These are phyloP conservation scores for Fraxinus ornus DNA, from an alignment of 305 asterid species.

Conservation along the genomic window DNA sequence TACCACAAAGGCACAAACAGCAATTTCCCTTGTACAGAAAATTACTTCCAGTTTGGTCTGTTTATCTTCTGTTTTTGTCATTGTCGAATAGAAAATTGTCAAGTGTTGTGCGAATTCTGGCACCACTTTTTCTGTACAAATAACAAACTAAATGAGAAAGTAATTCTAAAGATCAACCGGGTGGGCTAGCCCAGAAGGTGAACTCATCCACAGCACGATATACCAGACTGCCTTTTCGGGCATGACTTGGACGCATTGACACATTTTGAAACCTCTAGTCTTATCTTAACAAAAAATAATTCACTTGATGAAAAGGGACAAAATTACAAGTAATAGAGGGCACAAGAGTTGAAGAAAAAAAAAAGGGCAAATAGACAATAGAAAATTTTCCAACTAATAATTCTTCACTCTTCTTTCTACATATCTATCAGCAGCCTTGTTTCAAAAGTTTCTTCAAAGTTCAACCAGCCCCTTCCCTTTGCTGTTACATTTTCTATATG, in stretches of 20 bases:
- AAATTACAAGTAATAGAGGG: slow-evolving; percentile 21
- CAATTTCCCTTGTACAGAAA: too few relatives aligned
- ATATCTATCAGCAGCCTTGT: not conserved
- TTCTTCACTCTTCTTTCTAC: slow-evolving; percentile 19
- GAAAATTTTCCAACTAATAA: slow-evolving; percentile 27
- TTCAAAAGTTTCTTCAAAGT: not conserved
- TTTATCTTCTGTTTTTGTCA: too few relatives aligned
- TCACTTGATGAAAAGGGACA: slow-evolving; percentile 30
- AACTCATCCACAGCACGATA: not conserved
- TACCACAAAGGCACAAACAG: too few relatives aligned
- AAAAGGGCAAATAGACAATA: slow-evolving; percentile 18
- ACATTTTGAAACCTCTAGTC: not conserved
- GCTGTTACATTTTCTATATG: slow-evolving; percentile 20
- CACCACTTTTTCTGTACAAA: too few relatives aligned
- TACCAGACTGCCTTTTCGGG: not conserved
- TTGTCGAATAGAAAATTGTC: too few relatives aligned
- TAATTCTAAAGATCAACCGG: not conserved
- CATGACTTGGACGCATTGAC: not conserved
- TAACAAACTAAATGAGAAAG: not conserved
- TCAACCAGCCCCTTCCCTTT: not conserved
- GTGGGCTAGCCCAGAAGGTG: not conserved
- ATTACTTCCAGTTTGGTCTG: too few relatives aligned
- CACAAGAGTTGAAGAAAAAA: slow-evolving; percentile 23
- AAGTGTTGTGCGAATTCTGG: too few relatives aligned
- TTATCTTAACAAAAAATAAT: slow-evolving; percentile 21